Conservation (phyloP, 1,139 yeast species). For the Entelexis sorbosivorans region DNA sequence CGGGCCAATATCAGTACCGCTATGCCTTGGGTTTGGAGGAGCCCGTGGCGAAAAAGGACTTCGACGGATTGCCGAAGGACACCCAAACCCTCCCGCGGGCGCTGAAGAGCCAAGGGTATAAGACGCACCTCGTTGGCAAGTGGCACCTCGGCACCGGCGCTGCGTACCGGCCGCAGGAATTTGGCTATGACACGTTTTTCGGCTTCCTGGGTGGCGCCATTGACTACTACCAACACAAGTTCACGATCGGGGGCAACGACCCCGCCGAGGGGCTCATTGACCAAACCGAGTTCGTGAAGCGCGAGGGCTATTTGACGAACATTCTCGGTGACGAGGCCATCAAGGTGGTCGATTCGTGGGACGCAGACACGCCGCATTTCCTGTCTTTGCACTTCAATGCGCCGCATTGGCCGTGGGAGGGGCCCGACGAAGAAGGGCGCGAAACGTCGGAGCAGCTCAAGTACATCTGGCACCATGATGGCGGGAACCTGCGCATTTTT, state of each 20-base stretch:
- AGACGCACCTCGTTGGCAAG: slow-evolving; percentile 22
- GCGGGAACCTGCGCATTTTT: slow-evolving; percentile 19
- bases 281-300: slow-evolving; percentile 20
- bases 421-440: slow-evolving; percentile 21
- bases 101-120: slow-evolving; percentile 19
- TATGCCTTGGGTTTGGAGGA: slow-evolving; percentile 22
- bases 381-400: slow-evolving; percentile 23
- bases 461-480: slow-evolving; percentile 14
- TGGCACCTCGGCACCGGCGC: slow-evolving; percentile 23
- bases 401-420: slow-evolving; percentile 25
- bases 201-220: slow-evolving; percentile 23
- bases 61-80: slow-evolving; percentile 3
- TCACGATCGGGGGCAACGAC: slow-evolving; percentile 10
- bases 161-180: slow-evolving; percentile 19
- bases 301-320: slow-evolving; percentile 22
- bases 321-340: slow-evolving; percentile 21
- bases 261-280: slow-evolving; percentile 19
- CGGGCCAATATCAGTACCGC: slow-evolving; percentile 33
- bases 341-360: slow-evolving; percentile 7
- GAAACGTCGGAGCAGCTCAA: slow-evolving; percentile 14
- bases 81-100: slow-evolving; percentile 2
- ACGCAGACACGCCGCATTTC: slow-evolving; percentile 16
- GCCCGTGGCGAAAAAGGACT: slow-evolving; percentile 15
- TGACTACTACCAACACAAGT: slow-evolving; percentile 21
- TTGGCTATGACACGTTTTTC: slow-evolving; percentile 23